These are phyloP conservation scores for Cryoendolithus antarcticus DNA, from an alignment of 2,329 filamentous ascomycete genomes.

Conservation along the genomic window DNA sequence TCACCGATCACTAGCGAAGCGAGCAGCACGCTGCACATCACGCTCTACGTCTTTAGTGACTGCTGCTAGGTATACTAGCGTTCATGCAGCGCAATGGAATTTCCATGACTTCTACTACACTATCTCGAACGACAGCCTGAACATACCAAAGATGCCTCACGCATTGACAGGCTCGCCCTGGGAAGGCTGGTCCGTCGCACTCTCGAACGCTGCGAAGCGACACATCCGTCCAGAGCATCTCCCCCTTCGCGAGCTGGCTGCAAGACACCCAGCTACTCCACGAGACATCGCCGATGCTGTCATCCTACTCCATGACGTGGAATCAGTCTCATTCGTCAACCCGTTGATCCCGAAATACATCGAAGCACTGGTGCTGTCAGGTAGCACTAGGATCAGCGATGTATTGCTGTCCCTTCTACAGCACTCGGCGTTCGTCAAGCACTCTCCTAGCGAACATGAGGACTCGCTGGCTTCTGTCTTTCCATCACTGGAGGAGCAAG, in stretches of 20 bases:
- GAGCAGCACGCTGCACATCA: too few relatives aligned
- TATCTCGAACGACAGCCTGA: too few relatives aligned
- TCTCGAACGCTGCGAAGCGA: neutral
- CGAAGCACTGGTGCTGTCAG: slow-evolving; percentile 13
- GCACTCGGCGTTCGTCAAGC: slow-evolving; percentile 8
- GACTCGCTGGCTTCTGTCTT: neutral
- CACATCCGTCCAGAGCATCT: slow-evolving; percentile 2
- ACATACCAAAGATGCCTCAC: too few relatives aligned
- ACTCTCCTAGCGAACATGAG: slow-evolving; percentile 1
- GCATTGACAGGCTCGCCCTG: too few relatives aligned
- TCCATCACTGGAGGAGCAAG: slow-evolving; percentile 21
- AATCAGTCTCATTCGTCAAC: slow-evolving; percentile 10
- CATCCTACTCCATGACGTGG: slow-evolving; percentile 9
- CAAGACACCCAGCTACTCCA: slow-evolving; percentile 6
- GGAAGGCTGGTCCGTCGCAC: slow-evolving; percentile 1
- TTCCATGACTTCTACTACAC: too few relatives aligned
- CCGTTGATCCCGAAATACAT: slow-evolving; percentile 19
- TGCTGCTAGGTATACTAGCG: too few relatives aligned
- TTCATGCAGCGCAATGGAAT: too few relatives aligned
- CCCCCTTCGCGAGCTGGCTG: slow-evolving; percentile 10
- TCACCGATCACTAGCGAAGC: too few relatives aligned
- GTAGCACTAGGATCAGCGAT: slow-evolving; percentile 15
- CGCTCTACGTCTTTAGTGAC: too few relatives aligned
- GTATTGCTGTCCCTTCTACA: slow-evolving; percentile 18
- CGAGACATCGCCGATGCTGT: slow-evolving; percentile 13